Evolutionary conservation across 352 stramenopile species (phyloP), one percentile per base, ranked within the genome.

Genomic region (Globisporangium alternatum): DNA sequence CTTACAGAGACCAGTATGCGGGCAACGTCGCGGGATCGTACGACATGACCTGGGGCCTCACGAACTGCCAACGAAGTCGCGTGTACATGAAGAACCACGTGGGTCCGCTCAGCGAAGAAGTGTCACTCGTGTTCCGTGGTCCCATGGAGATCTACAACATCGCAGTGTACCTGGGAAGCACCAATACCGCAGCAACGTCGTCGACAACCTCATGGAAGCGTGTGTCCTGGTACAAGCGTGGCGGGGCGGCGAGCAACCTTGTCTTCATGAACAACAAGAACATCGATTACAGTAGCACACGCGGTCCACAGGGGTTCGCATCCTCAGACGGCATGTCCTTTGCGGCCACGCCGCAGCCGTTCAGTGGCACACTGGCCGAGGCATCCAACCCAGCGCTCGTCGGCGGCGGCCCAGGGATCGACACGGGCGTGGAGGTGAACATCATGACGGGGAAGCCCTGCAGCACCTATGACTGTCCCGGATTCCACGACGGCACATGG

Each of bases 201-300:
- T 57, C 66, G 48, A 77, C 75, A 5, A 68, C 52, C 31, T 61
- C 71, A 30, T 90, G 79, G 79, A 67, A 56, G 3, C 69, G 71
- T 9, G 78, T 85, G 10, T 92, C 83, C 15, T 88, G 64, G 17
- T 92, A 86, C 72, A 75, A 57, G 1, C 64, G 74, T 19, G 48
- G 67, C 35, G 66, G 68, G 30, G 63, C 60, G 7, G 70, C 68
- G 1, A 71, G 76, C 5, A 92, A 92, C 69, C 56, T 92, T 17
- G 64, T 84, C 13, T 92, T 92, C 66, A 76, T 92, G 76, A 87
- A 87, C 78, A 92, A 92, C 72, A 78, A 76, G 72, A 90, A 90
- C 67, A 67, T 89, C 10, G 83, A 90, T 65, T 91, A 86, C 5
- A 48, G 61, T n/a, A 62, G 64, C 35, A 4, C 52, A 13, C 75